Base-by-base conservation (phyloP, 1,284 basidiomycete genomes). In the Pseudozyma flocculosa region DNA sequence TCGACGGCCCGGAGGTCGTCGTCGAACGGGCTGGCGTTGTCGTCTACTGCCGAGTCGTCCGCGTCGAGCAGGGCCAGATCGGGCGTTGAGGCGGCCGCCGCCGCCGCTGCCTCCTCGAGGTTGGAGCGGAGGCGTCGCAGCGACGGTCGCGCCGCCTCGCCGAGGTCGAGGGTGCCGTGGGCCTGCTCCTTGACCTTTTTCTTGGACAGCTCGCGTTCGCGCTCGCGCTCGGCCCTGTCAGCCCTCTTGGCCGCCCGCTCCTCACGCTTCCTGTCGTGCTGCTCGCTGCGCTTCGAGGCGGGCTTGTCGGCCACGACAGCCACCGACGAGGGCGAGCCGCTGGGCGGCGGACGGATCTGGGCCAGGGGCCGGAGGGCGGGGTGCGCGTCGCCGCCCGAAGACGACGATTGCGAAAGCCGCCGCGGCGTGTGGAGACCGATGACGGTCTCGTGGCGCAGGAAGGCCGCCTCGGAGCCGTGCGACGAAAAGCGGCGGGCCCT, bases 371-470 rank as follows among this genome's bases (percentile, higher is more conserved):
- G 45, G 7, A 63, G 26, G 34, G 49, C 50, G 1, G 61, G 56
- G 2, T 52, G 22, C 0, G 46, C 32, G 36, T 63, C n/a, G n/a
- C n/a, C n/a, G n/a, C n/a, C 61, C 1, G 54, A 55, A 9, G 57
- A 48, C 11, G 64, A 55, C 14, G 64, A 59, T 5, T 11, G 11
- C 4, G 65, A 65, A 2, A 59, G 48, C 18, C 69, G 45, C 18
- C 68, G 50, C 7, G 70, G 70, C 3, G 70, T 73, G 39, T 73
- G 70, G 36, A 73, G 65, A 13, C 70, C 70, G 21, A 73, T 73
- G 37, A 73, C 70, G 1, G 70, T 73, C 54, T 71, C 68, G 44
- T 73, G 70, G 22, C 70, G 44, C 18, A 55, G 47, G 37, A 73
- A 66, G 8, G 70, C 68, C 4, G 69, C 70, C 34, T 73, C 70